phyloP scores from a whole-genome alignment of 1,139 yeast genomes.

The Starmera stellimalicola region DNA sequence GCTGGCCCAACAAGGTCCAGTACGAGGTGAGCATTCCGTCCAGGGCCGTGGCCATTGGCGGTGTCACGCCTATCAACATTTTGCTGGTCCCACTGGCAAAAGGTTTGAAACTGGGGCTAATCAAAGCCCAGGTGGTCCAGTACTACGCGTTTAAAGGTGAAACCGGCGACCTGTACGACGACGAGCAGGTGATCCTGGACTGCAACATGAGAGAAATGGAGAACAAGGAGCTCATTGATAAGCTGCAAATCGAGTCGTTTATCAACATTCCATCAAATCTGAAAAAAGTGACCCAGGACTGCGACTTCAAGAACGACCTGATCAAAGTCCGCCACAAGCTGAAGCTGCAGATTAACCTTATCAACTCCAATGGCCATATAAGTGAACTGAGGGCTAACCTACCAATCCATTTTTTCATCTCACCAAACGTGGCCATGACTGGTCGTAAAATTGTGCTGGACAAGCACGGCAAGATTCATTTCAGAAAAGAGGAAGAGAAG shows the following conservation, averaged over 20 bases:
- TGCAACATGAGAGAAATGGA: slow-evolving; percentile 28
- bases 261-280: slow-evolving; percentile 44
- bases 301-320: slow-evolving; percentile 38
- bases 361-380: slow-evolving; percentile 53
- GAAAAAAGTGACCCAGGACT: slow-evolving; percentile 47
- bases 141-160: slow-evolving; percentile 35
- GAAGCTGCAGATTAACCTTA: slow-evolving; percentile 43
- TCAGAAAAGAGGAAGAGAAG: slow-evolving; percentile 31
- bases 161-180: slow-evolving; percentile 28
- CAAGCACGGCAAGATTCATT: slow-evolving; percentile 37
- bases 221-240: slow-evolving; percentile 31
- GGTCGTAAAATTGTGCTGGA: slow-evolving; percentile 47
- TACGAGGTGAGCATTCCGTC: slow-evolving; percentile 48
- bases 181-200: slow-evolving; percentile 33
- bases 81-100: slow-evolving; percentile 52
- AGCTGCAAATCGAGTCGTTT: slow-evolving; percentile 40
- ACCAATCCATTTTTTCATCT: slow-evolving; percentile 50
- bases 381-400: slow-evolving; percentile 63
- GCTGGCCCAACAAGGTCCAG: slow-evolving; percentile 59
- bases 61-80: slow-evolving; percentile 40
- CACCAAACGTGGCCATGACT: slow-evolving; percentile 42
- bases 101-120: slow-evolving; percentile 38
- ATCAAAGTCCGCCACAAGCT: slow-evolving; percentile 54
- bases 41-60: slow-evolving; percentile 55
- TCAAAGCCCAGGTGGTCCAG: slow-evolving; percentile 44